phyloP scores from a whole-genome alignment of 805 yeast genomes.

The Candida corydali region DNA sequence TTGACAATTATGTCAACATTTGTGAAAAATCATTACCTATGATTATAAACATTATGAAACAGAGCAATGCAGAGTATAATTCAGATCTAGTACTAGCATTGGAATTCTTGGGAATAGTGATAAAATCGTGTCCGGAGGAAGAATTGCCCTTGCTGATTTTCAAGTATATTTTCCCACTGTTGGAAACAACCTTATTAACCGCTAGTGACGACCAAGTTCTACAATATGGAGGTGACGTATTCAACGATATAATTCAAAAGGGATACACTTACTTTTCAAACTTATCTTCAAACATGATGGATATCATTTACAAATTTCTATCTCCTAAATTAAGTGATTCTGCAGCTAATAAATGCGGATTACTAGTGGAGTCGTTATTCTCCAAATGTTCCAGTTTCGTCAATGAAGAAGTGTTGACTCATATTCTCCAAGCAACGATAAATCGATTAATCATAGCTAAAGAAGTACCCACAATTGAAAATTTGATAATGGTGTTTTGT shows the following conservation, averaged over 20 bases:
- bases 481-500: constrained; percentile 72
- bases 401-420: constrained; percentile 39
- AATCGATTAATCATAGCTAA: constrained; percentile 60
- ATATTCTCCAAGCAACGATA: constrained; percentile 72
- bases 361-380: constrained; percentile 56
- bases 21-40: constrained; percentile 53
- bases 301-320: constrained; percentile 63
- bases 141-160: constrained; percentile 39
- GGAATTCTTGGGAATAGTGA: constrained; percentile 51
- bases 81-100: constrained; percentile 57
- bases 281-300: constrained; percentile 41
- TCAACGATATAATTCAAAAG: constrained; percentile 52
- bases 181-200: constrained; percentile 35
- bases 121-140: constrained; percentile 26
- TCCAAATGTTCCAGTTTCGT: constrained; percentile 44
- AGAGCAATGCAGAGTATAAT: constrained; percentile 43
- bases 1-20: constrained; percentile 41
- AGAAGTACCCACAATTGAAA: constrained; percentile 72
- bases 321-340: constrained; percentile 71
- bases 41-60: constrained; percentile 31
- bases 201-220: constrained; percentile 74
- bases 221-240: constrained; percentile 73
- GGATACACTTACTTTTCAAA: constrained; percentile 31
- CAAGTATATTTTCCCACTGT: constrained; percentile 38
- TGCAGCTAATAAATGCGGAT: constrained; percentile 78